These are phyloP conservation scores for Flaveria sonorensis DNA, from an alignment of 129 eudicot genomes.

Conservation along the genomic window DNA sequence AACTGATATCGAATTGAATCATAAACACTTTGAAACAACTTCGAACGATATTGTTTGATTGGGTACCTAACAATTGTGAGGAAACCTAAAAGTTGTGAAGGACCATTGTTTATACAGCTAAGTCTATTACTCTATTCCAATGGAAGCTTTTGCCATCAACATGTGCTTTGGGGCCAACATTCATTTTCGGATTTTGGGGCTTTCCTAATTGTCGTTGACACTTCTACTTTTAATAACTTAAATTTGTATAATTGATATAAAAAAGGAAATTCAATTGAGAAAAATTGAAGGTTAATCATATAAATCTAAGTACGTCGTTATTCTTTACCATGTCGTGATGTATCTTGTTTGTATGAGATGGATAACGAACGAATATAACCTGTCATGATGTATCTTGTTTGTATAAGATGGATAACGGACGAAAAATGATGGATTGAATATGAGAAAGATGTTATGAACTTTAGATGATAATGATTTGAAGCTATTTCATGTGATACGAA, in stretches of 20 bases:
- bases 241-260: neutral
- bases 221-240: neutral
- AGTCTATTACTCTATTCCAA: constrained; percentile 12
- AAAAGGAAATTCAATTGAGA: neutral
- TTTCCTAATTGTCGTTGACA: constrained; percentile 35
- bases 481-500: neutral
- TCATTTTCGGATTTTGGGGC: constrained; percentile 35
- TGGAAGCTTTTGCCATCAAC: constrained; percentile 32
- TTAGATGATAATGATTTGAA: neutral
- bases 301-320: neutral
- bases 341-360: neutral
- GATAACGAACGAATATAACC: neutral
- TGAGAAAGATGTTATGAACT: neutral
- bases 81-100: constrained; percentile 21
- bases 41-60: neutral
- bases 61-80: constrained; percentile 22
- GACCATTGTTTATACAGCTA: constrained; percentile 33
- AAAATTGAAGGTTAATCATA: neutral
- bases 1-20: no score
- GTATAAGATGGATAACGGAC: no score
- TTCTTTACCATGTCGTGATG: neutral
- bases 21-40: no score
- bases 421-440: neutral
- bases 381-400: no score
- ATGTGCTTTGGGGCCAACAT: constrained; percentile 42